Conservation (phyloP, 805 yeast species). For the Kurtzmaniella fragi region DNA sequence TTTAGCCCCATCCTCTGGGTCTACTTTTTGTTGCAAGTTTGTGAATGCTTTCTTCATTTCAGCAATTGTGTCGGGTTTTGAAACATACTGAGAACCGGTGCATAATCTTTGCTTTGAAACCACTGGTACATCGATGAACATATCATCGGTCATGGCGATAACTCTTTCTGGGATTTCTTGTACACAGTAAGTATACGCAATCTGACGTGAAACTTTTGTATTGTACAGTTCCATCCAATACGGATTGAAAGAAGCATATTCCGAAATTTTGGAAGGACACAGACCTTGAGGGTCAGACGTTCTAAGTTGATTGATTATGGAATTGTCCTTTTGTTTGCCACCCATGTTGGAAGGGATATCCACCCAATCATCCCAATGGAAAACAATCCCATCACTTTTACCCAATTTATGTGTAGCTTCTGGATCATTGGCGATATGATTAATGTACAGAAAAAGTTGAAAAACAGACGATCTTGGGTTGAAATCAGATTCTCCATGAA, state of each 20-base stretch:
- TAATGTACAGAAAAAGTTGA: conserved; percentile 8
- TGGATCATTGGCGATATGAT: conserved; percentile 3
- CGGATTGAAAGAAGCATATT: conserved; percentile 24
- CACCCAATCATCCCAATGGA: conserved; percentile 40
- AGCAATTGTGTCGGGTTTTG: neutral
- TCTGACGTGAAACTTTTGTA: conserved; percentile 27
- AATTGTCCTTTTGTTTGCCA: conserved; percentile 3
- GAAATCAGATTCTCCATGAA: conserved; percentile 17
- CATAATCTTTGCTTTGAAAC: conserved; percentile 19
- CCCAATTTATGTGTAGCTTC: neutral
- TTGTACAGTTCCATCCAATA: conserved; percentile 29
- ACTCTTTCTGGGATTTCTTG: conserved; percentile 23
- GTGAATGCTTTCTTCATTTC: conserved; percentile 4
- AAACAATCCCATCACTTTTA: conserved; percentile 18
- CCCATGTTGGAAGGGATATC: conserved; percentile 19
- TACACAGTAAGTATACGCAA: conserved; percentile 29
- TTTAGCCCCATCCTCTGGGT: neutral
- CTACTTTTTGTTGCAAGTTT: neutral
- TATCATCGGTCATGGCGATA: conserved; percentile 18
- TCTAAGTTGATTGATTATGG: conserved; percentile 14
- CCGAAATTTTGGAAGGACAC: conserved; percentile 16
- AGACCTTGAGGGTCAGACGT: conserved; percentile 13
- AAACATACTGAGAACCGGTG: conserved; percentile 1
- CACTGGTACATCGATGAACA: conserved; percentile 24
- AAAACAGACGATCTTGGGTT: conserved; percentile 19